These are phyloP conservation scores for Pseudocercospora crystallina DNA, from an alignment of 2,329 filamentous ascomycete genomes.

Conservation along the genomic window DNA sequence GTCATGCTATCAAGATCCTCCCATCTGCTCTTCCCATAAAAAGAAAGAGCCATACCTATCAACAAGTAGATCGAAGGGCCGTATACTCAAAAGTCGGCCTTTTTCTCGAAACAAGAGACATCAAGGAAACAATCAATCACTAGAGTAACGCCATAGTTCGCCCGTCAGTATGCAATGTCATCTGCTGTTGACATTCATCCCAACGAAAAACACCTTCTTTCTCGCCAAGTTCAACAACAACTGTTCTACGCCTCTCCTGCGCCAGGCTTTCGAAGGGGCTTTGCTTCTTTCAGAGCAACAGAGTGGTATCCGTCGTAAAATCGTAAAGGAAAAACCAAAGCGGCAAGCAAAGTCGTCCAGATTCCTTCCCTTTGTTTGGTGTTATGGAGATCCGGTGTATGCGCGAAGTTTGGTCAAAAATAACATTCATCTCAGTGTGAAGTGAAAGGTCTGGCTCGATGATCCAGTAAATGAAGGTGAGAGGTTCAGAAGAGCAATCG, in stretches of 20 bases:
- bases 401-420: not conserved
- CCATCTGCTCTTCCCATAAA: too few relatives aligned
- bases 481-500: not conserved
- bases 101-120: too few relatives aligned
- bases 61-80: too few relatives aligned
- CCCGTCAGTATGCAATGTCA: too few relatives aligned
- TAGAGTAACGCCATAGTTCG: too few relatives aligned
- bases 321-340: constrained; percentile 22
- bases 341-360: constrained; percentile 2
- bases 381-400: not conserved
- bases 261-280: constrained; percentile 7
- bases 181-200: too few relatives aligned
- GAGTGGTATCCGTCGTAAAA: constrained; percentile 16
- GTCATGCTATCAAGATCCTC: too few relatives aligned
- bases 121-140: too few relatives aligned
- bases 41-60: too few relatives aligned
- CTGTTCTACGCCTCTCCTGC: constrained; percentile 14
- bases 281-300: not conserved
- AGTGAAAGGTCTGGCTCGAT: too few relatives aligned
- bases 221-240: not conserved
- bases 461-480: not conserved
- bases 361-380: not conserved
- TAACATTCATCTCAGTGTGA: constrained; percentile 4
- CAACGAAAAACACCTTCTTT: too few relatives aligned
- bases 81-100: too few relatives aligned